Base-by-base conservation (phyloP, 2,329 filamentous ascomycete genomes). In the Phyllosticta citrichinensis region DNA sequence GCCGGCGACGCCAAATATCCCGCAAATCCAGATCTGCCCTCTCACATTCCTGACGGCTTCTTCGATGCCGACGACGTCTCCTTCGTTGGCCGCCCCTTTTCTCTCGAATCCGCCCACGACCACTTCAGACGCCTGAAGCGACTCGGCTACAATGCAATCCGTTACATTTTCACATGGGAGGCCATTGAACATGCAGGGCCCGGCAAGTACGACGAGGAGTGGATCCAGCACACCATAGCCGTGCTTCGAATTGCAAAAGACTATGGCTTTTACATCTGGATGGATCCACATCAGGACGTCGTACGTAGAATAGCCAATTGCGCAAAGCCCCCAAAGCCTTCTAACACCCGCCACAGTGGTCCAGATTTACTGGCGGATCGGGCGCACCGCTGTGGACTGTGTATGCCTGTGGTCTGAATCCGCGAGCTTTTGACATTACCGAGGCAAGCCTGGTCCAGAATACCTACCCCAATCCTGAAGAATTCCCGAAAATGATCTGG, bases 401-500 rank as follows among this genome's bases (percentile, higher is more conserved):
- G 2, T 97, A 97, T 74, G 94, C 95, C 25, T 92, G 89, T 65
- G 94, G 94, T 9, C 79, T 99, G 55, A 90, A 99, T 70, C 94
- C 94, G 0, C 82, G 87, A 72, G 86, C 83, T 65, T 97, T 99
- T 69, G 85, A 86, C 58, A 85, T 84, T 20, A 99, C 92, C 14
- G 88, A 97, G 74, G 93, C 93, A 3, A 91, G 94, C 47, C 83
- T 97, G 63, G 93, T 99, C 6, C 94, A 99, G 58, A 99, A 97
- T 69, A 95, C 89, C 1, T 97, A 90, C 70, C 86, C 89, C 10
- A 83, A 96, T 20, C 91, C 92, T 9, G 86, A 86, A 25, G 82
- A 87, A 1, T 99, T 93, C 66, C 94, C 94, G 24, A 97, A 97
- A 77, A 99, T 99, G 95, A 93, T 97, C 62, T 99, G 94, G 94